These are phyloP conservation scores for Alternaria burnsii DNA, from an alignment of 2,329 filamentous ascomycete genomes.

Conservation along the genomic window DNA sequence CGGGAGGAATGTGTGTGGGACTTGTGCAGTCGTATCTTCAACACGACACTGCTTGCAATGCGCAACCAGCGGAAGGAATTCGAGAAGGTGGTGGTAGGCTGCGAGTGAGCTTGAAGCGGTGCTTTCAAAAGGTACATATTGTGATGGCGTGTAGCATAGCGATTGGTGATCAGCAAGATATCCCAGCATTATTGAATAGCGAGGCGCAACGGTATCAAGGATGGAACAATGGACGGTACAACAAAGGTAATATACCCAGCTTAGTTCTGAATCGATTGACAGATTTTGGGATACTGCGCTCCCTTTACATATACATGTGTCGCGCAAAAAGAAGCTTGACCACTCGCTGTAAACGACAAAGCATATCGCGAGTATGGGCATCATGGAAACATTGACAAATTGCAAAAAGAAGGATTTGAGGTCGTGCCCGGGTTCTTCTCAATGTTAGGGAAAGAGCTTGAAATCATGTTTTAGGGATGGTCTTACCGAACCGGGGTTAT, in stretches of 20 bases:
- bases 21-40: conserved; percentile 52
- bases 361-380: not conserved
- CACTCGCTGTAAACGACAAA: not conserved
- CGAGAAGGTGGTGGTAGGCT: conserved; percentile 25
- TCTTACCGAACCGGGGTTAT: conserved; percentile 36
- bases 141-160: not conserved
- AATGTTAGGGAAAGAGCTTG: conserved; percentile 7
- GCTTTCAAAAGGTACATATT: not conserved
- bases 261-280: not conserved
- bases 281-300: not conserved
- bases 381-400: not conserved
- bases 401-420: conserved; percentile 8
- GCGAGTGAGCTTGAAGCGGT: not conserved
- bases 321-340: not conserved
- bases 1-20: conserved; percentile 52
- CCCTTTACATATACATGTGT: not conserved
- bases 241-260: conserved; percentile 2
- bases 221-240: not conserved
- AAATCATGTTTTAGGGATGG: not conserved
- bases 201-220: conserved; percentile 12
- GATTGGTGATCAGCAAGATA: conserved; percentile 4
- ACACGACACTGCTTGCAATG: conserved; percentile 54
- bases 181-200: conserved; percentile 13
- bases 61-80: conserved; percentile 36
- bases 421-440: conserved; percentile 26